phyloP scores from a whole-genome alignment of 768 basidiomycete genomes.

The Auriscalpium microsporum region DNA sequence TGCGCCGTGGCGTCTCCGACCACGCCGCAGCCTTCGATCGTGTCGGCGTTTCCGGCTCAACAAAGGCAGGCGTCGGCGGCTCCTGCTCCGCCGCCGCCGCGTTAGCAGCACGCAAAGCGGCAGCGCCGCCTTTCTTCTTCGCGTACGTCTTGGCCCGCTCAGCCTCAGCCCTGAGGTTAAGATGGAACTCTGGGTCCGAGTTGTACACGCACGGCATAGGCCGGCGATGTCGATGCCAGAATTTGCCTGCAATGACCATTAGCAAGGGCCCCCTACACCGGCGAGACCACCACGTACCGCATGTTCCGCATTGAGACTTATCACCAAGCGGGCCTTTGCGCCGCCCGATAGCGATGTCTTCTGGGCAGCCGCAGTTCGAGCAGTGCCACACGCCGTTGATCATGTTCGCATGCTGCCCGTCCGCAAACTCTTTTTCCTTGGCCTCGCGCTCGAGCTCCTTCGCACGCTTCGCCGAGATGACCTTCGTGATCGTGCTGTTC shows the following conservation, averaged over 20 bases:
- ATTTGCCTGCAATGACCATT: slow-evolving; percentile 54
- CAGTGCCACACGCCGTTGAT: slow-evolving; percentile 92
- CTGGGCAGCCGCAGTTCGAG: slow-evolving; percentile 90
- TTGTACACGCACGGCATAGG: slow-evolving; percentile 79
- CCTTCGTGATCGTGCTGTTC: slow-evolving; percentile 40
- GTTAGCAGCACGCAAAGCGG: slow-evolving; percentile 38
- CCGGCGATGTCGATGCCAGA: slow-evolving; percentile 79
- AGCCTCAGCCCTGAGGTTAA: slow-evolving; percentile 43
- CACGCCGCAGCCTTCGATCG: slow-evolving; percentile 30
- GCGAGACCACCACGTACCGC: slow-evolving; percentile 50
- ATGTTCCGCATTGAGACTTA: slow-evolving; percentile 86
- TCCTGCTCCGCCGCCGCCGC: slow-evolving; percentile 22
- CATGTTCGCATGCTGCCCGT: slow-evolving; percentile 73
- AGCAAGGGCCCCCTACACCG: neutral
- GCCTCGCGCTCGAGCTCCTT: slow-evolving; percentile 77
- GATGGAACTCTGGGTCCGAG: slow-evolving; percentile 63
- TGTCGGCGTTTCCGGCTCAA: slow-evolving; percentile 48
- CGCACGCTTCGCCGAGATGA: slow-evolving; percentile 49
- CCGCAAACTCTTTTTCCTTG: slow-evolving; percentile 75
- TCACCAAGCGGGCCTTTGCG: slow-evolving; percentile 86
- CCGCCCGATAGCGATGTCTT: slow-evolving; percentile 74
- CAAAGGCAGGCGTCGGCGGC: slow-evolving; percentile 22
- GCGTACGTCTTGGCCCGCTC: slow-evolving; percentile 45
- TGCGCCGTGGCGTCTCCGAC: slow-evolving; percentile 22
- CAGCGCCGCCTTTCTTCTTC: slow-evolving; percentile 51